Conservation (phyloP, 1,139 yeast species). For the Pichia sp. region DNA sequence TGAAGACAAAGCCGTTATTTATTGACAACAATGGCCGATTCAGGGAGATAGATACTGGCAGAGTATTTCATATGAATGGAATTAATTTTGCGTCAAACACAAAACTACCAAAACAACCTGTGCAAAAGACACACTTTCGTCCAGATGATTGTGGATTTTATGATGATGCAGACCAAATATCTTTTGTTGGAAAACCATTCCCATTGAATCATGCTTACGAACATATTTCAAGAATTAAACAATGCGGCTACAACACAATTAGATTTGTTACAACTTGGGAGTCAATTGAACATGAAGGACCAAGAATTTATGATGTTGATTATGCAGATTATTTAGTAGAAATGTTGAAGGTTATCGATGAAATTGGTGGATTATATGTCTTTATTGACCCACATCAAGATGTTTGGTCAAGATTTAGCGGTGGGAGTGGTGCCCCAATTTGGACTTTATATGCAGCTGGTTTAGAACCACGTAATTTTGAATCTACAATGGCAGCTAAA, state of each 20-base stretch:
- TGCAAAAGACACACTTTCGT: slow-evolving; percentile 46
- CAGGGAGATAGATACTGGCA: slow-evolving; percentile 48
- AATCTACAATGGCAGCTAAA: slow-evolving; percentile 65
- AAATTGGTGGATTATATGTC: slow-evolving; percentile 71
- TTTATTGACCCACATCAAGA: slow-evolving; percentile 91
- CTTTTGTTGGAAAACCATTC: slow-evolving; percentile 80
- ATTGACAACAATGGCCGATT: slow-evolving; percentile 44
- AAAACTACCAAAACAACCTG: slow-evolving; percentile 62
- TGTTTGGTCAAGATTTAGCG: slow-evolving; percentile 84
- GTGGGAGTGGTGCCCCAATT: slow-evolving; percentile 95
- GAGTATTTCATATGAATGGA: slow-evolving; percentile 65
- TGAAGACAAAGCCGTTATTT: slow-evolving; percentile 15
- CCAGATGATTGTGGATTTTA: slow-evolving; percentile 43
- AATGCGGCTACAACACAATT: slow-evolving; percentile 77
- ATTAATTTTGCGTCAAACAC: slow-evolving; percentile 76
- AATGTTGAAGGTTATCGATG: slow-evolving; percentile 50
- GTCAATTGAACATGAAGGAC: slow-evolving; percentile 85
- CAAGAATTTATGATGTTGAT: slow-evolving; percentile 74
- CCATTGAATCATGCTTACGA: slow-evolving; percentile 63
- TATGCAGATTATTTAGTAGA: slow-evolving; percentile 66
- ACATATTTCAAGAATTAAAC: slow-evolving; percentile 64
- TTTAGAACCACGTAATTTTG: slow-evolving; percentile 65
- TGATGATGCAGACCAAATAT: slow-evolving; percentile 63
- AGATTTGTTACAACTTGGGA: slow-evolving; percentile 87
- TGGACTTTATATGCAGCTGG: slow-evolving; percentile 98